phyloP scores from a whole-genome alignment of 495 filamentous ascomycete species.

The Penicillium maclennaniae region DNA sequence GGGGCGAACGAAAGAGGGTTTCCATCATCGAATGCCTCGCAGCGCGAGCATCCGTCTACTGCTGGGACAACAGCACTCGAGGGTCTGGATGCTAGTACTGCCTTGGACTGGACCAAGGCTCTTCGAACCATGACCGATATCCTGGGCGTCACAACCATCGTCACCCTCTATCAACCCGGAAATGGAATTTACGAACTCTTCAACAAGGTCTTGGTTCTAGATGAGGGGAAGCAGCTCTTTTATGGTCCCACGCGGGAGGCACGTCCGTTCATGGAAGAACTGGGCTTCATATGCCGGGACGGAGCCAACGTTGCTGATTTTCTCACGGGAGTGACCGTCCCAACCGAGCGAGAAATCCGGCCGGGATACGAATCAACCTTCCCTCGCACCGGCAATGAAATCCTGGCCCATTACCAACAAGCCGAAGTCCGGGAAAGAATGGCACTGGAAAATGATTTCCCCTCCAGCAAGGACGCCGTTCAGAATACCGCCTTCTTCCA shows the following conservation, averaged over 20 bases:
- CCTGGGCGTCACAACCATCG: slow-evolving; percentile 43
- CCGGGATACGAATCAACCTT: slow-evolving; percentile 17
- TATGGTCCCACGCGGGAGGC: slow-evolving; percentile 57
- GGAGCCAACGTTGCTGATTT: slow-evolving; percentile 68
- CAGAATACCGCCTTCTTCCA: slow-evolving; percentile 42
- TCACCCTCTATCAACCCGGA: slow-evolving; percentile 59
- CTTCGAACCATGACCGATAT: slow-evolving; percentile 47
- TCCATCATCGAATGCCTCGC: slow-evolving; percentile 64
- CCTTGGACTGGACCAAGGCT: slow-evolving; percentile 51
- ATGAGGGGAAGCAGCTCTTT: slow-evolving; percentile 60
- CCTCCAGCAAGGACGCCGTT: slow-evolving; percentile 27
- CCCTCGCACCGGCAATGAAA: slow-evolving; percentile 33
- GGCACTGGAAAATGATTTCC: slow-evolving; percentile 36
- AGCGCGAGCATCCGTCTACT: slow-evolving; percentile 55
- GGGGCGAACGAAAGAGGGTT: slow-evolving; percentile 75
- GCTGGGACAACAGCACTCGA: slow-evolving; percentile 60
- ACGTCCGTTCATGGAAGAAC: slow-evolving; percentile 60
- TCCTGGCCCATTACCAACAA: slow-evolving; percentile 30
- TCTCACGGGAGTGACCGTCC: slow-evolving; percentile 68
- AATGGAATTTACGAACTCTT: slow-evolving; percentile 60
- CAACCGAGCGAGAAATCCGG: slow-evolving; percentile 47
- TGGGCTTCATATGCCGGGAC: slow-evolving; percentile 62
- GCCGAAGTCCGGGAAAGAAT: slow-evolving; percentile 28
- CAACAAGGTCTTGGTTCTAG: slow-evolving; percentile 67
- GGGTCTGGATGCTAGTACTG: slow-evolving; percentile 61